Evolutionary conservation across 768 basidiomycete genomes (phyloP).

Genomic region (Multifurca ochricompacta): DNA sequence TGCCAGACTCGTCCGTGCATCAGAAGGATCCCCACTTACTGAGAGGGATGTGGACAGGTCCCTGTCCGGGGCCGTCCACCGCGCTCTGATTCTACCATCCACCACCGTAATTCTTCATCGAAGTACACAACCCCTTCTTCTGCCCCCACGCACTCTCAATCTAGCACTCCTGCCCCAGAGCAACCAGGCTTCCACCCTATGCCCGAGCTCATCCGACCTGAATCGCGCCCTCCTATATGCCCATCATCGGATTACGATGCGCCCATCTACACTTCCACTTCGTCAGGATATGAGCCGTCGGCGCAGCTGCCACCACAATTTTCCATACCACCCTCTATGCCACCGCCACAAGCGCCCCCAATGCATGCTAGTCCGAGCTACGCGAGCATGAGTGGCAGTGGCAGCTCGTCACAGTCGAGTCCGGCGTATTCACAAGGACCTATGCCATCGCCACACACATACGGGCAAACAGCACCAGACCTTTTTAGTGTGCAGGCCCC

Average conservation of each 20-base stretch:
- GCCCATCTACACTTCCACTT: background rate
- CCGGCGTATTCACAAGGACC: conserved; percentile 17
- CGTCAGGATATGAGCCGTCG: conserved; percentile 4
- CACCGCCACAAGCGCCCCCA: conserved; percentile 4
- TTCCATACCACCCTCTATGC: conserved; percentile 12
- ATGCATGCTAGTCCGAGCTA: conserved; percentile 16
- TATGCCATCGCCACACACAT: conserved; percentile 15
- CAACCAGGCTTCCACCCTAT: conserved; percentile 2
- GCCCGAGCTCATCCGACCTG: conserved; percentile 6
- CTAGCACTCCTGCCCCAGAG: conserved; percentile 13
- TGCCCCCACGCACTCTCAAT: conserved; percentile 5
- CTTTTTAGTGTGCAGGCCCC: conserved; percentile 3
- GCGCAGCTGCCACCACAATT: background rate
- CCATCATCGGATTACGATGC: conserved; percentile 6
- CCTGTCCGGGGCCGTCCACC: conserved; percentile 17
- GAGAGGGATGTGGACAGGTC: conserved; percentile 7
- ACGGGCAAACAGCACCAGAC: conserved; percentile 4
- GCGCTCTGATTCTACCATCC: conserved; percentile 4
- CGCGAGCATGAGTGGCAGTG: conserved; percentile 14
- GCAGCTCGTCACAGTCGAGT: conserved; percentile 16
- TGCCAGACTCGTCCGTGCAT: background rate
- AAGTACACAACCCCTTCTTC: conserved; percentile 1
- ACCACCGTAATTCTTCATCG: conserved; percentile 5
- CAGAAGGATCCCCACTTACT: background rate
- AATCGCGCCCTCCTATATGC: conserved; percentile 4